Evolutionary conservation across 2,329 filamentous ascomycete genomes (phyloP).

Genomic region (Aureobasidium leucospermi): DNA sequence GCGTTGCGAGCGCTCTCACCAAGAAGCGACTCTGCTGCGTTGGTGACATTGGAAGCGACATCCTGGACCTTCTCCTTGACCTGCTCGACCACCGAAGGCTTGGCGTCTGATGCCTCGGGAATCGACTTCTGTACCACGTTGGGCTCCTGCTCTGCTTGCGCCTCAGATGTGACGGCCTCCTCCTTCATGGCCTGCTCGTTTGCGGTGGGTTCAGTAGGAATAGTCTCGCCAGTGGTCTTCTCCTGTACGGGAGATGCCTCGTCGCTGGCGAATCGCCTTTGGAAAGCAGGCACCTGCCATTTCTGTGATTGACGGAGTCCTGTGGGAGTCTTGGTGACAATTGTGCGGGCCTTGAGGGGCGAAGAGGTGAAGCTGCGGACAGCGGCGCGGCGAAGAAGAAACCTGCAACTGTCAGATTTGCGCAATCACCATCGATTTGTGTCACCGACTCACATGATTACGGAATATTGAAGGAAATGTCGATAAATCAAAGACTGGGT

Average conservation of each 20-base stretch:
- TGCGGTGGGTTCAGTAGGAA: constrained; percentile 24
- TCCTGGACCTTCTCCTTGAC: constrained; percentile 14
- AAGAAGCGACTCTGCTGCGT: constrained; percentile 18
- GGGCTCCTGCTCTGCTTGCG: constrained; percentile 8
- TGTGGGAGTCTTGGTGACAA: constrained; percentile 32
- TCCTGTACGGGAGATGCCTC: constrained; percentile 26
- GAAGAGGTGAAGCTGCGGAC: constrained; percentile 44
- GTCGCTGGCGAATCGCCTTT: constrained; percentile 44
- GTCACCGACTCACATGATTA: neutral
- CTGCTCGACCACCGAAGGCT: constrained; percentile 11
- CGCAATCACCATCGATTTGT: neutral
- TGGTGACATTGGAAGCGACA: constrained; percentile 15
- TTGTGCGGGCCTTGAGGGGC: constrained; percentile 35
- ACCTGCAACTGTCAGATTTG: constrained; percentile 35
- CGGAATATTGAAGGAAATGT: neutral
- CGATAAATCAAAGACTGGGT: neutral
- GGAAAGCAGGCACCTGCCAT: constrained; percentile 33
- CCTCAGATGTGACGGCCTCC: constrained; percentile 16
- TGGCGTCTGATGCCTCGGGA: constrained; percentile 9
- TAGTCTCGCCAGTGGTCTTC: constrained; percentile 30
- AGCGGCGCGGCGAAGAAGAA: constrained; percentile 51
- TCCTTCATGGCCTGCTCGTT: constrained; percentile 25
- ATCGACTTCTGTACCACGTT: constrained; percentile 20
- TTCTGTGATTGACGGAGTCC: constrained; percentile 31
- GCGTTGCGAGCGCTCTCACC: constrained; percentile 19